These are phyloP conservation scores for Parietichytrium sp. DNA, from an alignment of 108 stramenopile species.

Conservation along the genomic window DNA sequence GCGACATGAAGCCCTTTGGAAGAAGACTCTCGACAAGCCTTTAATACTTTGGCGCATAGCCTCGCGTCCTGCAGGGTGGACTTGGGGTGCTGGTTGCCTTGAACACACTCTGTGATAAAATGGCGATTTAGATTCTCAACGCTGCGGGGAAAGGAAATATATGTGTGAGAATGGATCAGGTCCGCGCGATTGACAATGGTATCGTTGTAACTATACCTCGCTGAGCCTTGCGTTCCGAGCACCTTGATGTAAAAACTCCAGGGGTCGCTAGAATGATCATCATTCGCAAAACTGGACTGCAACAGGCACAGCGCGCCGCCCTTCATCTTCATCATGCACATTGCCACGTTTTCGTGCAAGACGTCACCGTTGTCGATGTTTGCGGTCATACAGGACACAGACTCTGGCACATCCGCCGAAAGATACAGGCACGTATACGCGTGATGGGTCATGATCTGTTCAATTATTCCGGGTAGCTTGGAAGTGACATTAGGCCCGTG, in stretches of 20 bases:
- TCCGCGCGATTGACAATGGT: not conserved
- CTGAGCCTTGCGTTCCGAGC: not conserved
- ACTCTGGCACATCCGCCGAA: not conserved
- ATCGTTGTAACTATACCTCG: not conserved
- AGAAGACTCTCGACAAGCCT: too few species aligned
- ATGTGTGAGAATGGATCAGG: not conserved
- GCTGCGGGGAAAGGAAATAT: not conserved
- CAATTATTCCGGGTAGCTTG: not conserved
- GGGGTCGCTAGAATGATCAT: not conserved
- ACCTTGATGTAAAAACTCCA: not conserved
- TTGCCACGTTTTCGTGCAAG: not conserved
- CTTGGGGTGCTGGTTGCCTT: not conserved
- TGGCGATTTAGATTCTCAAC: not conserved
- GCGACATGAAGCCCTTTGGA: too few species aligned
- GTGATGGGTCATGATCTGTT: not conserved
- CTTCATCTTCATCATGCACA: not conserved
- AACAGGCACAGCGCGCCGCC: not conserved
- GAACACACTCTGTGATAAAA: not conserved
- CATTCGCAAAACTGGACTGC: not conserved
- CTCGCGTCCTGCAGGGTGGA: not conserved
- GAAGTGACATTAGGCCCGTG: not conserved
- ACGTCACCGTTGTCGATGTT: not conserved
- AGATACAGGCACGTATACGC: not conserved
- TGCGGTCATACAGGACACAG: not conserved
- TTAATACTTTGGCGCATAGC: too few species aligned